Conservation (phyloP, 139 green algal genomes). For the Chlorella vulgaris region DNA sequence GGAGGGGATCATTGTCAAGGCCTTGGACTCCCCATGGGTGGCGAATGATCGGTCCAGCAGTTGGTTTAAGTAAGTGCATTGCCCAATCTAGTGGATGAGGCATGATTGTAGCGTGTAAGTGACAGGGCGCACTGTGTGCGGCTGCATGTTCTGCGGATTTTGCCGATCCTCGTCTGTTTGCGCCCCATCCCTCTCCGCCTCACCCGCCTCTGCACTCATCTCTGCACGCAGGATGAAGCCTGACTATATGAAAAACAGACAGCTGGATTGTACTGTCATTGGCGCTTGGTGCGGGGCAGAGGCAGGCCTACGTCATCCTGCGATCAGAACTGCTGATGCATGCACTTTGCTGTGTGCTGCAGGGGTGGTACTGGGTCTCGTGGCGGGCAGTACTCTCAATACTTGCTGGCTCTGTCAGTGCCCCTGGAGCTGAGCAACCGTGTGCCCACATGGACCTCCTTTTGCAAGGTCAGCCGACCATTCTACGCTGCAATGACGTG, state of each 20-base stretch:
- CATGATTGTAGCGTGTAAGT: neutral
- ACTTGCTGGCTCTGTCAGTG: constrained; percentile 72
- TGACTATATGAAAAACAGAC: constrained; percentile 64
- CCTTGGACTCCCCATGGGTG: constrained; percentile 70
- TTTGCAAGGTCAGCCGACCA: constrained; percentile 43
- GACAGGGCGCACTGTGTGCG: neutral
- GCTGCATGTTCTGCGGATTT: no score
- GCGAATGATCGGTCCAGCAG: constrained; percentile 63
- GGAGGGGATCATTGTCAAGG: constrained; percentile 89
- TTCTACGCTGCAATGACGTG: neutral
- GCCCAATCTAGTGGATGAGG: neutral
- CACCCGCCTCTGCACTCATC: neutral
- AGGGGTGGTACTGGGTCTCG: constrained; percentile 21
- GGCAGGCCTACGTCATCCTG: neutral
- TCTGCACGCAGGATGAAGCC: constrained; percentile 51
- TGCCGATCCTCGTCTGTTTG: no score
- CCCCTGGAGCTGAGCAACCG: neutral
- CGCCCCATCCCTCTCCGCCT: neutral
- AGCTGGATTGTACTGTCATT: constrained; percentile 82
- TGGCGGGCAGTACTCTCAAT: constrained; percentile 60
- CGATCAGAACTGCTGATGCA: neutral
- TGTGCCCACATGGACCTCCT: constrained; percentile 47
- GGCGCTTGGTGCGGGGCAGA: constrained; percentile 52
- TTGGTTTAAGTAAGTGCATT: constrained; percentile 64
- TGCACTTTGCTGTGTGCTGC: neutral